Percentiles rank a stretch among this genome's conserved stretches.
Evolutionary conservation across 2,329 filamentous ascomycete genomes (phyloP).

Genomic region (Pyrenophora seminiperda): DNA sequence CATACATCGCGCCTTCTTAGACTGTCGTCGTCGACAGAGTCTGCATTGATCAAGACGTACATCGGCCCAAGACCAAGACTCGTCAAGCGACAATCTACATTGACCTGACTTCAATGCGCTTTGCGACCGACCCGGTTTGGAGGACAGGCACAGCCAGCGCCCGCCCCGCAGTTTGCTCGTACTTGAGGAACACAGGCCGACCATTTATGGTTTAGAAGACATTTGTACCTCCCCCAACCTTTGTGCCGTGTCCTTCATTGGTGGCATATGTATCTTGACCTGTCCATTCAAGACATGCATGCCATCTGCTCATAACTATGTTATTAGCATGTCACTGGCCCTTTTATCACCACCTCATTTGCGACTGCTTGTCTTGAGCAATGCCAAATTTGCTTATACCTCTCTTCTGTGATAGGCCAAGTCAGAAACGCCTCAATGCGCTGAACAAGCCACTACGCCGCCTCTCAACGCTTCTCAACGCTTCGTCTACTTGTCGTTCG

Average conservation of each 20-base stretch:
- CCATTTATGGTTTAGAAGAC: conserved; percentile 9
- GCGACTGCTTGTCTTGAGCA: not conserved
- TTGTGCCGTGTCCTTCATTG: conserved; percentile 13
- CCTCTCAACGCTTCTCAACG: conserved; percentile 1
- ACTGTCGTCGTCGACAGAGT: not conserved
- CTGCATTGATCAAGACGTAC: conserved; percentile 8
- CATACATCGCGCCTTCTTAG: not conserved
- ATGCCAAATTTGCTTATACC: conserved; percentile 2
- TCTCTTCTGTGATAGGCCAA: conserved; percentile 21
- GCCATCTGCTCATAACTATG: not conserved
- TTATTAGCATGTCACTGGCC: too few species aligned
- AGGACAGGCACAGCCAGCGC: not conserved
- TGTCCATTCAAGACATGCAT: conserved; percentile 1
- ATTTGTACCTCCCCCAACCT: conserved; percentile 16
- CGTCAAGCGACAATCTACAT: conserved; percentile 7
- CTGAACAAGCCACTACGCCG: conserved; percentile 19
- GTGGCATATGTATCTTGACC: conserved; percentile 10
- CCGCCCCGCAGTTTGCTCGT: conserved; percentile 3
- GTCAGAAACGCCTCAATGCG: conserved; percentile 11
- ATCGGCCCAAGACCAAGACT: conserved; percentile 2
- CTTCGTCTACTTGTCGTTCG: not conserved
- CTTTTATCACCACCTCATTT: too few species aligned
- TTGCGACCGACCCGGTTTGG: conserved; percentile 4
- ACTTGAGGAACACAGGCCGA: conserved; percentile 18
- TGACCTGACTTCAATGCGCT: conserved; percentile 2